Evolutionary conservation across 2,329 filamentous ascomycete genomes (phyloP).

Genomic region (Talaromyces sp.): DNA sequence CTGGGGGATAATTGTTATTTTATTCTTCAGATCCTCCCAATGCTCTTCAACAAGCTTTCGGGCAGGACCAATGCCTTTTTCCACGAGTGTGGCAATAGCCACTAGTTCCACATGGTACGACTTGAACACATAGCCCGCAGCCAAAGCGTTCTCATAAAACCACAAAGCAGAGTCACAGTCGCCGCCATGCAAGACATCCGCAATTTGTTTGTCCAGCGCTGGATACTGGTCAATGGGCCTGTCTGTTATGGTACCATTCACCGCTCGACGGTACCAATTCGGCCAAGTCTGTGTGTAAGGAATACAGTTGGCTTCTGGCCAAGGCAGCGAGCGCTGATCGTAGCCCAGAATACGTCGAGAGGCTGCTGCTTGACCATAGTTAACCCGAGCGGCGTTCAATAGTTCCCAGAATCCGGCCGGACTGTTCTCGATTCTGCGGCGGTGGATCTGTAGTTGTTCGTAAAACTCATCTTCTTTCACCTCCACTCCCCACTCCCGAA

Average conservation of each 20-base stretch:
- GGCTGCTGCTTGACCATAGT: conserved; percentile 27
- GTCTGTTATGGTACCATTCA: conserved; percentile 22
- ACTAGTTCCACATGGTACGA: conserved; percentile 34
- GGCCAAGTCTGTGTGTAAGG: conserved; percentile 19
- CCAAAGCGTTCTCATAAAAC: conserved; percentile 27
- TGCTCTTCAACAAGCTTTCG: conserved; percentile 30
- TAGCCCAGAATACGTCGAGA: conserved; percentile 35
- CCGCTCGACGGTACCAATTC: conserved; percentile 29
- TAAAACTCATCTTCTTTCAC: conserved; percentile 28
- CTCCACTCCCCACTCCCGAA: conserved; percentile 30
- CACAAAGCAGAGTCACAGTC: conserved; percentile 29
- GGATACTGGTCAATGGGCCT: conserved; percentile 30
- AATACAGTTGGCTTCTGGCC: conserved; percentile 23
- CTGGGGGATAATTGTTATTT: conserved; percentile 25
- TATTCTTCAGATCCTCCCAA: conserved; percentile 23
- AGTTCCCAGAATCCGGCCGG: conserved; percentile 39
- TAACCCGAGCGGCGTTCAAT: conserved; percentile 34
- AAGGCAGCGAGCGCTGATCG: conserved; percentile 28
- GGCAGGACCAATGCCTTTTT: conserved; percentile 27
- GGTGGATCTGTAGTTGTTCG: conserved; percentile 31
- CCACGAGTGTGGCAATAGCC: conserved; percentile 32
- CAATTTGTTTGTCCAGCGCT: conserved; percentile 34
- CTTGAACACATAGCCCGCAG: conserved; percentile 27
- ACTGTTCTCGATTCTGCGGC: conserved; percentile 29
- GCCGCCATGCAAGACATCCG: conserved; percentile 34